Conservation (phyloP, 257 asterid genomes). For the Solanum arcanum region DNA sequence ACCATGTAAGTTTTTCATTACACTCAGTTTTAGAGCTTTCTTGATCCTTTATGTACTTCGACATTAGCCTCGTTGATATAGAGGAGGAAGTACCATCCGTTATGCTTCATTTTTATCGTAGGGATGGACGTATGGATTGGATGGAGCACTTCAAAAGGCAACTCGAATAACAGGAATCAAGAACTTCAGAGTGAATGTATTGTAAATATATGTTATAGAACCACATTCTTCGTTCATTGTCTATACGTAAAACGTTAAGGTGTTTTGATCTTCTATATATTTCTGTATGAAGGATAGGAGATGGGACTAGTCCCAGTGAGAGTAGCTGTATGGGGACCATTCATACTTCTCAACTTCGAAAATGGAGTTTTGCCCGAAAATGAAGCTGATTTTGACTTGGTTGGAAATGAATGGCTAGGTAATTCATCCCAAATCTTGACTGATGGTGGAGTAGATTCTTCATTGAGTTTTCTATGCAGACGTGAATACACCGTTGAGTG, state of each 20-base stretch:
- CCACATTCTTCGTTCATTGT: not conserved
- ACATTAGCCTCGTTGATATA: not conserved
- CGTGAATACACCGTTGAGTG: conserved; percentile 63
- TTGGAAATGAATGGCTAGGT: conserved; percentile 74
- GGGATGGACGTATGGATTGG: conserved; percentile 90
- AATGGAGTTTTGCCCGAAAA: conserved; percentile 11
- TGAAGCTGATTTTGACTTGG: conserved; percentile 12
- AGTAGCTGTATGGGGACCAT: conserved; percentile 80
- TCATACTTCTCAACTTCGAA: conserved; percentile 50
- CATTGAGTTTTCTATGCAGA: conserved; percentile 51
- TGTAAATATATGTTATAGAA: not conserved
- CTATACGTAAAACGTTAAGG: not conserved
- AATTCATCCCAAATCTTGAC: conserved; percentile 44
- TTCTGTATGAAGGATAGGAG: conserved; percentile 36
- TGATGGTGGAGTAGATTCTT: conserved; percentile 42
- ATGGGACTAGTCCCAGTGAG: conserved; percentile 65
- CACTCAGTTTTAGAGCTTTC: not conserved
- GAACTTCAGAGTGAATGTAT: conserved; percentile 63
- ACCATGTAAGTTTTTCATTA: conserved; percentile 57
- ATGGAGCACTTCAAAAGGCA: conserved; percentile 65
- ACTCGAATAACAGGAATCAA: conserved; percentile 62
- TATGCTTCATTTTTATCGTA: conserved; percentile 1
- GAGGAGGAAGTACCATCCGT: not conserved
- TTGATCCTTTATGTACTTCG: not conserved
- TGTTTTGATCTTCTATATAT: not conserved